Base-by-base conservation (phyloP, 2,329 filamentous ascomycete genomes). In the Paradendryphiella salina region DNA sequence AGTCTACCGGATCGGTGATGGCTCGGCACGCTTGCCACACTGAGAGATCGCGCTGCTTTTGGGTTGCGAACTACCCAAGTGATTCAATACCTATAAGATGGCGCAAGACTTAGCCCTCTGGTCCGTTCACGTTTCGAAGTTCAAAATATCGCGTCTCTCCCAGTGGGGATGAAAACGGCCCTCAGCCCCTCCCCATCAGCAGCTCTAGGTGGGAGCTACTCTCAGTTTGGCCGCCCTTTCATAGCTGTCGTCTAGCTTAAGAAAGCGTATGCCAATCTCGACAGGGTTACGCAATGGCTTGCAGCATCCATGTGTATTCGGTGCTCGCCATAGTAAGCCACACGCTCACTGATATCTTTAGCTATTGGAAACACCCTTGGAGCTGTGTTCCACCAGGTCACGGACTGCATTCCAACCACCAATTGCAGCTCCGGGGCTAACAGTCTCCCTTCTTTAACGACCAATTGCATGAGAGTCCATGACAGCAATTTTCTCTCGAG, bases 1-100 rank as follows among this genome's bases (percentile, higher is more conserved):
- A 68, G 61, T 57, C 60, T 56, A 59, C 69, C 68, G 70, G 67
- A 72, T 72, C 57, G 64, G 70, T 71, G 56, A 60, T 64, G 60
- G 63, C 55, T 61, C 66, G 58, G 56, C 54, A 57, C 63, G 56
- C 60, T 67, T 68, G 60, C 68, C 65, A 65, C 66, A 52, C 59
- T 65, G 53, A 47, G 63, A 59, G 63, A 42, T 52, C 50, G 47
- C 57, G 66, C 69, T 71, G 70, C 59, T 73, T 74, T 70, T 67
- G 66, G 59, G 44, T 41, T 57, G 48, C 52, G 54, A 54, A 46
- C 54, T 51, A 45, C 49, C 50, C 54, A 52, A 56, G 46, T 53
- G 48, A 61, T 57, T 52, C 52, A 57, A 54, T 52, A 49, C 39
- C 52, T 58, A 56, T 49, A 56, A 58, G 32, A 64, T 55, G 57